phyloP scores from a whole-genome alignment of 768 basidiomycete genomes.

The Russula olivacea region DNA sequence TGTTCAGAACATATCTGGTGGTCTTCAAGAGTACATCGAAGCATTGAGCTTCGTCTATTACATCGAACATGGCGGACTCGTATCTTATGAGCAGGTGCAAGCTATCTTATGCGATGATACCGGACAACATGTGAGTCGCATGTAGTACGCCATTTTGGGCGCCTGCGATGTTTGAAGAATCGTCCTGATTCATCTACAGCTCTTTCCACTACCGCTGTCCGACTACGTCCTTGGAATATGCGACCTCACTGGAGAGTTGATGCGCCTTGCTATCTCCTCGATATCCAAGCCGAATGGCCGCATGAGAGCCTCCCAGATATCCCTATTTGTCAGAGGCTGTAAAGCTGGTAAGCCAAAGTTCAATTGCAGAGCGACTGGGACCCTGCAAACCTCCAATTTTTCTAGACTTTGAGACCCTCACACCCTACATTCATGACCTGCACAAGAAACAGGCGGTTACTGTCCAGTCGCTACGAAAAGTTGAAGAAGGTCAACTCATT shows the following conservation, averaged over 20 bases:
- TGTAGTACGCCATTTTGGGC: neutral
- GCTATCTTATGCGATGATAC: slow-evolving; percentile 51
- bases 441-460: slow-evolving; percentile 87
- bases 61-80: slow-evolving; percentile 60
- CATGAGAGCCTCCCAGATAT: slow-evolving; percentile 54
- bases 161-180: neutral
- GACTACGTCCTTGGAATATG: slow-evolving; percentile 92
- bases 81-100: slow-evolving; percentile 66
- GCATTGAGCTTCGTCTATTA: slow-evolving; percentile 86
- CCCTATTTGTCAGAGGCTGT: slow-evolving; percentile 66
- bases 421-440: slow-evolving; percentile 64
- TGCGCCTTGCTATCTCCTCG: slow-evolving; percentile 89
- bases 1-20: slow-evolving; percentile 65
- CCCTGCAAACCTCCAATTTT: neutral
- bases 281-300: slow-evolving; percentile 63
- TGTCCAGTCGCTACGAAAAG: slow-evolving; percentile 82
- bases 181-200: slow-evolving; percentile 40
- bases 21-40: slow-evolving; percentile 95
- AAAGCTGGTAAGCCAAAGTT: slow-evolving; percentile 49
- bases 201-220: slow-evolving; percentile 64
- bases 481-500: slow-evolving; percentile 71
- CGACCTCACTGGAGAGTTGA: slow-evolving; percentile 94
- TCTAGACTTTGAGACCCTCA: slow-evolving; percentile 73
- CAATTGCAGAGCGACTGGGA: neutral
- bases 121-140: slow-evolving; percentile 32